Evolutionary conservation across 2,329 filamentous ascomycete species (phyloP).

Genomic region (Aspergillus tubingensis): DNA sequence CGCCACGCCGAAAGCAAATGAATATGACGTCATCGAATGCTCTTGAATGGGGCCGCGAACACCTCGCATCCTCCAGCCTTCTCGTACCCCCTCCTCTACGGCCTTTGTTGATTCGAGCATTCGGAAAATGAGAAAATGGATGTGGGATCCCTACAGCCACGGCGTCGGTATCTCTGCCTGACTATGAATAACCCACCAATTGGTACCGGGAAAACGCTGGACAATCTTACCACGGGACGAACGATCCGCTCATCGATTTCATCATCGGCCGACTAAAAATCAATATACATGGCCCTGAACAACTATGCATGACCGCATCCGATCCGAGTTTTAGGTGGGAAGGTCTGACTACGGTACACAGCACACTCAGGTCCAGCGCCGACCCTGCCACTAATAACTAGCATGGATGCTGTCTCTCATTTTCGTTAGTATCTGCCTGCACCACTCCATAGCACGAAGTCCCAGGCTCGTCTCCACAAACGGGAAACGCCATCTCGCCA

Average conservation of each 20-base stretch:
- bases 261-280: background rate
- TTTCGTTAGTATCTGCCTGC: background rate
- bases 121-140: background rate
- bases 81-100: background rate
- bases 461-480: background rate
- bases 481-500: background rate
- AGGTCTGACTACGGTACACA: background rate
- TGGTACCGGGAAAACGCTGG: background rate
- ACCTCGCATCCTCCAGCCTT: background rate
- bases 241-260: background rate
- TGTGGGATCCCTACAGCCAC: background rate
- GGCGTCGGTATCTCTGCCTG: background rate
- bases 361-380: background rate
- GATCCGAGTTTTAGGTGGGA: background rate
- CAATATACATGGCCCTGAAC: background rate
- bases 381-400: background rate
- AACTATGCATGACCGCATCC: background rate
- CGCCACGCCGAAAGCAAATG: background rate
- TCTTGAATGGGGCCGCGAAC: background rate
- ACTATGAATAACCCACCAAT: background rate
- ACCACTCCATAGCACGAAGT: background rate
- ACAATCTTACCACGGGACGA: background rate
- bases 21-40: constrained; percentile 6
- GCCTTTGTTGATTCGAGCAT: background rate
- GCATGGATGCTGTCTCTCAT: background rate